Evolutionary conservation across 2,329 filamentous ascomycete genomes (phyloP), one percentile per base, ranked within the genome.

Genomic region (Xenoacremonium recifei): DNA sequence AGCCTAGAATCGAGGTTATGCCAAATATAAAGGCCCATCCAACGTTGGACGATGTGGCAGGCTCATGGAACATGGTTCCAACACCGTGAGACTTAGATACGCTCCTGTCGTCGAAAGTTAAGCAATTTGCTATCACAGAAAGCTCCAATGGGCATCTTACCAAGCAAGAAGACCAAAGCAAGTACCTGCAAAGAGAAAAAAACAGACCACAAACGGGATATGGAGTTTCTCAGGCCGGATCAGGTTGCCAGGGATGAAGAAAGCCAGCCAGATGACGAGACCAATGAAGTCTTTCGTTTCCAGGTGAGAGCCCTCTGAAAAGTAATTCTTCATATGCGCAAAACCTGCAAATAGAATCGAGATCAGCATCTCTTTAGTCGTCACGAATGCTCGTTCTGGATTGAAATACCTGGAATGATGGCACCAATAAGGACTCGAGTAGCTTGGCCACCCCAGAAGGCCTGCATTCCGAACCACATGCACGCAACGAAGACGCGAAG

Each of bases 1-100:
- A 44, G 11, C 56, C 56, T 10, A 59, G 45, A 20, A 59, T 54
- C 6, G 59, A 51, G 17, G 58, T 62, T 39, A 62, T 59, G 20
- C 58, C 59, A 33, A 60, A 62, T 32, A 60, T 50, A 47, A 61
- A 61, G 3, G 59, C 55, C 59, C 59, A 63, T 15, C 53, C 53
- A 17, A 53, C 37, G 23, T 51, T 51, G 16, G 53, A 48, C 15
- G 53, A 40, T 3, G 48, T 44, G 17, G 21, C 43, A 13, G 48
- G 47, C 29, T 55, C 32, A 16, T 51, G 42, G 39, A 59, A 59
- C 45, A 57, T 49, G 25, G 23, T 23, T 3, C 54, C 56, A 10
- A 51, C 42, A 6, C 56, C 56, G 12, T 46, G 39, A 15, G 50
- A 51, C 25, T 44, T 44, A 3, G 50, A 54, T 4, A 55, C 47